Evolutionary conservation across 106 monocot genomes (phyloP).

Genomic region (Apostasia shenzhenica): DNA sequence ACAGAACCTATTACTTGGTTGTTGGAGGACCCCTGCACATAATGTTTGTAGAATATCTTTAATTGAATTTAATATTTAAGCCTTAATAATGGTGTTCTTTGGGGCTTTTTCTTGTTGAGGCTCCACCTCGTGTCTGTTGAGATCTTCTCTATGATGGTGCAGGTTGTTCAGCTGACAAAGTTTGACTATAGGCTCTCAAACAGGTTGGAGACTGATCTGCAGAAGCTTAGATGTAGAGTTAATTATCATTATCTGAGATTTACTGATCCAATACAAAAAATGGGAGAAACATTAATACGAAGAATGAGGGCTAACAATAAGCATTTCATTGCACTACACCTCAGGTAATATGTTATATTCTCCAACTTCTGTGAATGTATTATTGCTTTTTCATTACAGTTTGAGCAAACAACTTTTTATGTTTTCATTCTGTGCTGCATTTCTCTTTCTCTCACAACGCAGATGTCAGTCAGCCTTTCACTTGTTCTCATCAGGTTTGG

Average conservation of each 20-base stretch:
- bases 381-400: not conserved
- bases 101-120: not conserved
- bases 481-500: too few species aligned
- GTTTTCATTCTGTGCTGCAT: too few species aligned
- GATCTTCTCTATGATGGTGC: constrained; percentile 2
- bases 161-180: constrained; percentile 51
- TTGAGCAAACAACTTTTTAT: not conserved
- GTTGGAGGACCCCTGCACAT: too few species aligned
- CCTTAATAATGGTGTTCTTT: too few species aligned
- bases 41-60: too few species aligned
- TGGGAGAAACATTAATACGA: constrained; percentile 38
- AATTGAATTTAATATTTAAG: too few species aligned
- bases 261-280: constrained; percentile 30
- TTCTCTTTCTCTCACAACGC: too few species aligned
- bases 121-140: constrained; percentile 4
- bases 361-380: not conserved
- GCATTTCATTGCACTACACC: constrained; percentile 57
- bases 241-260: constrained; percentile 64
- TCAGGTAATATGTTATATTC: constrained; percentile 24
- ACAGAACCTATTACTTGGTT: too few species aligned
- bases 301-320: constrained; percentile 46
- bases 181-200: constrained; percentile 74
- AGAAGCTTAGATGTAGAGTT: constrained; percentile 63
- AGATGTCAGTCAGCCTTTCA: too few species aligned
- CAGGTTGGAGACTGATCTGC: constrained; percentile 48